A percentile compares a stretch with the other conserved stretches of the same genome.
Conservation (phyloP, 176 grass and related monocot genomes). For the Musa itinerans region DNA sequence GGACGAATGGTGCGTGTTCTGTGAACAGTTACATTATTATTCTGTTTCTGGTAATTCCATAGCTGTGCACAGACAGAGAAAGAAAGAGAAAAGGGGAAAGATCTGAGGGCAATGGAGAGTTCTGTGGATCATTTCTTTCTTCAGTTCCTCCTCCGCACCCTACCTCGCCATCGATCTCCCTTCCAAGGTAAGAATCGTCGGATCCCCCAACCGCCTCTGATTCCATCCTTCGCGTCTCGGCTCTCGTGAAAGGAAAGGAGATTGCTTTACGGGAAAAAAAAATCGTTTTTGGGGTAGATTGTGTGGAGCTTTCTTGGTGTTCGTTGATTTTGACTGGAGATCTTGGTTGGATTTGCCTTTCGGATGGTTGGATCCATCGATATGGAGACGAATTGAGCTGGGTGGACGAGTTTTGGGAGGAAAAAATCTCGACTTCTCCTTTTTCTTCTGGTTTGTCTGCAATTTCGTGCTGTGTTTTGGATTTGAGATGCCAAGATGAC, state of each 20-base stretch:
- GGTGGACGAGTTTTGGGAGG: background rate
- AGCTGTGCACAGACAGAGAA: conserved; percentile 11
- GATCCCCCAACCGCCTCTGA: background rate
- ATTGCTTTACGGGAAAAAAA: background rate
- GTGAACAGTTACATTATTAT: background rate
- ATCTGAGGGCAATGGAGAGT: background rate
- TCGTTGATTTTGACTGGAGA: background rate
- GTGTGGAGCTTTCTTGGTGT: background rate
- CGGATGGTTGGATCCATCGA: background rate
- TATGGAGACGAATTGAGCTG: background rate
- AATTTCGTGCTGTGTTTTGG: background rate
- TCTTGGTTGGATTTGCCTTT: background rate
- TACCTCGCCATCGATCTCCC: background rate
- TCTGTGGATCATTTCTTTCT: conserved; percentile 15
- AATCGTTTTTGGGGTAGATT: background rate
- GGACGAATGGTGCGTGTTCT: background rate
- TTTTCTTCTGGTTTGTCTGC: background rate
- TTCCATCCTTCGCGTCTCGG: background rate
- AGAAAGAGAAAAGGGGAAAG: conserved; percentile 12
- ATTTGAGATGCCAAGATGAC: background rate
- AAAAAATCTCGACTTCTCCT: background rate
- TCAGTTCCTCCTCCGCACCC: background rate
- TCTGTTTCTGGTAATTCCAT: background rate
- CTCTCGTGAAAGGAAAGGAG: background rate
- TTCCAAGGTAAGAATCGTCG: background rate